Base-by-base conservation (phyloP, 345 rosid genomes). In the Citrus unshiu region DNA sequence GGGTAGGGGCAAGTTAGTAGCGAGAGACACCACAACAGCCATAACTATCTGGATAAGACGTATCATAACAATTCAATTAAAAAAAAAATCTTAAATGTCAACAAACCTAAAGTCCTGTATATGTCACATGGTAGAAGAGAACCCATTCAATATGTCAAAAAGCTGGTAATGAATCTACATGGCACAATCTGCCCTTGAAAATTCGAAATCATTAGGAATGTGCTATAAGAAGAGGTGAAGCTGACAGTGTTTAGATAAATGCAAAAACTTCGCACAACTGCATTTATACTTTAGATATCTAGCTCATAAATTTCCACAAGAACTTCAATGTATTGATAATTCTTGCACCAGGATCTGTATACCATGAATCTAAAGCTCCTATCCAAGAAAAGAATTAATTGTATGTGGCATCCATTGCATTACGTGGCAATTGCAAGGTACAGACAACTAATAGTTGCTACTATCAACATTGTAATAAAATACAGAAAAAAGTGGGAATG, bases 401-500 rank as follows among this genome's bases (percentile, higher is more conserved):
- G n/a, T 35, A 30, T 27, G 25, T 73, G 34, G 32, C 74, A 58
- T 60, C 43, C 22, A 25, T 18, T 39, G 61, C 39, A 34, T 43
- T 61, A 24, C n/a, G 39, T 62, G 40, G 29, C 14, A 30, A 70
- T 46, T 18, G 43, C 73, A 62, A 70, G 68, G 61, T 35, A 74
- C 29, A 62, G 40, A 61, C 54, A 67, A 59, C 59, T 8, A 13
- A 25, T 19, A 27, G 68, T 51, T 9, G 35, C 70, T 6, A 35
- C 76, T 4, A 39, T 37, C 40, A 30, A 51, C 22, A 57, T 72
- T 34, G 21, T 30, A 64, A 64, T 76, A 69, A 34, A 9, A 6
- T 49, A 69, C 68, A 70, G 8, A 54, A 65, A 79, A 79, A 80
- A 49, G 16, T 18, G 13, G 73, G 65, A 78, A 70, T 51, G 51